Evolutionary conservation across 495 filamentous ascomycete genomes (phyloP), one percentile per base, ranked within the genome.

Genomic region (Platismatia glauca): DNA sequence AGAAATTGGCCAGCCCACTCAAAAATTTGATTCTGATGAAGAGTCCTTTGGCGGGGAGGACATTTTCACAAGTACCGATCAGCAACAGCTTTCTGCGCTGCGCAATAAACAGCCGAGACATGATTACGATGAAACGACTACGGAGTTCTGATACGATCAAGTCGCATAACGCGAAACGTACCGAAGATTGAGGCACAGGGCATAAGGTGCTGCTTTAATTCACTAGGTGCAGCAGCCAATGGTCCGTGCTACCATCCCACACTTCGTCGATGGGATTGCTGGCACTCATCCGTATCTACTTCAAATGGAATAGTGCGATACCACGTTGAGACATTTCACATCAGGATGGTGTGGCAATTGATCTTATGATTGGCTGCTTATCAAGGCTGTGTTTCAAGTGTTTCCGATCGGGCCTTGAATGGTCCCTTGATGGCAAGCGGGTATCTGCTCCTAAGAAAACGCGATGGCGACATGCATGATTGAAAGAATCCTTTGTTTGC

Each of bases 31-130:
- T 35, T 62, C 56, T 38, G 64, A 63, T 18, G 64, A 62, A 35
- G 58, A 58, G 35, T 64, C 52, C n/a, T 66, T 69, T 50, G 46
- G 44, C 34, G 64, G 60, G 29, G 60, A 58, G 33, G 61, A 69
- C 29, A 55, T 69, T 35, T 67, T 69, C 48, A 55, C 67, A 44
- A 69, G 61, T 33, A 67, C 61, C 31, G 48, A 68, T 43, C 63
- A 66, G 50, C 48, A 57, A 52, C 59, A 58, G 43, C 20, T 63
- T 9, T 46, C 48, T 46, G 38, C 37, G 18, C 11, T 59, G n/a
- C 39, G 41, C 22, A 34, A 27, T 7, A 39, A 43, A 46, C 15
- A 13, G 33, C 27, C 48, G 27, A 43, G 56, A n/a, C 27, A 31
- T 9, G 31, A 15, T 1, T 46, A 44, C 22, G 38, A 52, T 41